Evolutionary conservation across 1,139 yeast genomes (phyloP).

Genomic region (Tardiomyces blankii): DNA sequence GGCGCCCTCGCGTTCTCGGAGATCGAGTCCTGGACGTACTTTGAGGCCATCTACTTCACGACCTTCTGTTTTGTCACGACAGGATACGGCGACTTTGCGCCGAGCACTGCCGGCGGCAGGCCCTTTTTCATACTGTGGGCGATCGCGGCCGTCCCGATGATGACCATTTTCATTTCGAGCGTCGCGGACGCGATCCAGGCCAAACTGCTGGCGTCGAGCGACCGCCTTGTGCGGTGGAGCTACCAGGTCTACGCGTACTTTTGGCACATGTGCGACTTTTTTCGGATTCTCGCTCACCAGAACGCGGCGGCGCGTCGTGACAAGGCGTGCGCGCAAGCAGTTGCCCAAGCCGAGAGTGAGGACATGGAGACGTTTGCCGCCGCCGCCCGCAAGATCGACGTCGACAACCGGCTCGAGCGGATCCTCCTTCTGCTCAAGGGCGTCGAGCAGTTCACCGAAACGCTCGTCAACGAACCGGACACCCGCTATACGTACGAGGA

Average conservation of each 20-base stretch:
- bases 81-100: conserved; percentile 74
- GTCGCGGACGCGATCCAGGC: conserved; percentile 51
- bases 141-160: conserved; percentile 68
- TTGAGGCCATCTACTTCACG: conserved; percentile 60
- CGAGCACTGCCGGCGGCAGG: conserved; percentile 51
- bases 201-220: conserved; percentile 3
- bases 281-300: conserved; percentile 6
- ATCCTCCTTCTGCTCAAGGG: conserved; percentile 18
- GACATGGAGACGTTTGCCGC: conserved; percentile 4
- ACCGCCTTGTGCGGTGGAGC: conserved; percentile 1
- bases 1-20: conserved; percentile 56
- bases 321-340: conserved; percentile 6
- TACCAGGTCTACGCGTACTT: conserved; percentile 4
- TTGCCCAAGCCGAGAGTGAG: conserved; percentile 2
- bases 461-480: conserved; percentile 25
- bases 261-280: conserved; percentile 7
- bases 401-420: conserved; percentile 7
- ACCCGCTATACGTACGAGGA: conserved; percentile 32
- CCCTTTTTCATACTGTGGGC: conserved; percentile 74
- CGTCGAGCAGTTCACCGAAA: conserved; percentile 7
- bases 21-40: conserved; percentile 60
- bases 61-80: conserved; percentile 66
- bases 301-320: conserved; percentile 8
- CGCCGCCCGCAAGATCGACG: neutral
- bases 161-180: conserved; percentile 70